These are phyloP conservation scores for Gnomoniopsis sp. DNA, from an alignment of 2,329 filamentous ascomycete genomes.

Conservation along the genomic window DNA sequence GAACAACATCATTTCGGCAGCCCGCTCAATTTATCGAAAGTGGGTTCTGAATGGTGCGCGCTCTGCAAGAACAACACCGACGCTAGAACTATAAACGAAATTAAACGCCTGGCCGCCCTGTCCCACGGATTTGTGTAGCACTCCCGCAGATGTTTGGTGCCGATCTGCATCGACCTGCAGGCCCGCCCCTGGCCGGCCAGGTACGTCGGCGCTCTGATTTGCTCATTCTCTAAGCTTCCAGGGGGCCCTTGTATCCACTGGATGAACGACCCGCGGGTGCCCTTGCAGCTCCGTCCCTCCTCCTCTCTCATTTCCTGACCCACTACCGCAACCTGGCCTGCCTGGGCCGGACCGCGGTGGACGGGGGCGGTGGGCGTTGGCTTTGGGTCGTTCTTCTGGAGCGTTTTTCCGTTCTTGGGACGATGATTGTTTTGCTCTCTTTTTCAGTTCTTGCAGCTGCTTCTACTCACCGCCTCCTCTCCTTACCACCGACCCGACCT, in stretches of 20 bases:
- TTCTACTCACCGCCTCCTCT: constrained; percentile 14
- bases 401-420: constrained; percentile 12
- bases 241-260: constrained; percentile 14
- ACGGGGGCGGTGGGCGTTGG: constrained; percentile 7
- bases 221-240: constrained; percentile 9
- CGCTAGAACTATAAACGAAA: constrained; percentile 16
- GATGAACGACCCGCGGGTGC: constrained; percentile 14
- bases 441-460: constrained; percentile 11
- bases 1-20: constrained; percentile 18
- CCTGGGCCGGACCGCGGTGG: not conserved
- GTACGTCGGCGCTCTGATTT: constrained; percentile 16
- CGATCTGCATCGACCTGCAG: constrained; percentile 5
- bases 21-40: constrained; percentile 17
- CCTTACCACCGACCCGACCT: constrained; percentile 15
- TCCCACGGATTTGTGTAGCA: constrained; percentile 12
- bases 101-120: constrained; percentile 12
- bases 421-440: constrained; percentile 15
- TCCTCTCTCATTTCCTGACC: constrained; percentile 19
- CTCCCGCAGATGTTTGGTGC: constrained; percentile 13
- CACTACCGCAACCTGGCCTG: constrained; percentile 9
- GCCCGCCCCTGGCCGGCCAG: constrained; percentile 14
- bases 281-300: constrained; percentile 13
- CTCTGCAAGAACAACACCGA: constrained; percentile 12
- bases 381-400: constrained; percentile 14
- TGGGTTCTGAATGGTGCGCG: constrained; percentile 12